A percentile compares a stretch with the other conserved stretches of the same genome.
Evolutionary conservation across 352 stramenopile species (phyloP).

Genomic region (Pythium volutum): DNA sequence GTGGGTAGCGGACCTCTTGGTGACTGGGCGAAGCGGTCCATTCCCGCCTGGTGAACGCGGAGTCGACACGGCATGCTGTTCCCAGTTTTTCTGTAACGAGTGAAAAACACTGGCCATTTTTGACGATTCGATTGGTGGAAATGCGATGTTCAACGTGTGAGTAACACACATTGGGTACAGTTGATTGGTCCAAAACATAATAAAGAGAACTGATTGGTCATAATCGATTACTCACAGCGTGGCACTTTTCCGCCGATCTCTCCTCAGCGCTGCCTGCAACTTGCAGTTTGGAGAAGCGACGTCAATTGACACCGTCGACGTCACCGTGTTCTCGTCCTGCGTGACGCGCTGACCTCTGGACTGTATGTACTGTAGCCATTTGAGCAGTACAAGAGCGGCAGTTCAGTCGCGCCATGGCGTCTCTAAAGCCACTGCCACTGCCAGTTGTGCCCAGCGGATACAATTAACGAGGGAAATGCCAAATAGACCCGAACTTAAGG

Average conservation of each 20-base stretch:
- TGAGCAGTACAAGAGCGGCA: too few relatives aligned
- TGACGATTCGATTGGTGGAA: neutral
- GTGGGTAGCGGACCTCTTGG: neutral
- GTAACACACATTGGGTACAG: neutral
- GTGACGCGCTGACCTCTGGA: too few relatives aligned
- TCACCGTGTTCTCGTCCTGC: too few relatives aligned
- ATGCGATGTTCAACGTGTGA: conserved; percentile 5
- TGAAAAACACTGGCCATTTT: neutral
- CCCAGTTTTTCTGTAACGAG: too few relatives aligned
- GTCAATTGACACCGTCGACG: neutral
- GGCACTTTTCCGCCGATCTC: neutral
- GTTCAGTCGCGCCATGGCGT: too few relatives aligned
- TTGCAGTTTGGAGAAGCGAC: conserved; percentile 1
- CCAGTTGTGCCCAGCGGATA: too few relatives aligned
- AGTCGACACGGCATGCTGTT: too few relatives aligned
- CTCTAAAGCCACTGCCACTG: too few relatives aligned
- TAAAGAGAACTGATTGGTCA: neutral
- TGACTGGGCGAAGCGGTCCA: neutral
- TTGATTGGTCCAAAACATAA: neutral
- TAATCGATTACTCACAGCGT: conserved; percentile 3
- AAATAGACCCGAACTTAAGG: too few relatives aligned
- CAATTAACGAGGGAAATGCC: too few relatives aligned
- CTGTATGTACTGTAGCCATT: too few relatives aligned
- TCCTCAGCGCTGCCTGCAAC: neutral
- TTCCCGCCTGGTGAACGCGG: too few relatives aligned